Evolutionary conservation across 176 grass and related monocot genomes (phyloP).

Genomic region (Oropetium thomaeum): DNA sequence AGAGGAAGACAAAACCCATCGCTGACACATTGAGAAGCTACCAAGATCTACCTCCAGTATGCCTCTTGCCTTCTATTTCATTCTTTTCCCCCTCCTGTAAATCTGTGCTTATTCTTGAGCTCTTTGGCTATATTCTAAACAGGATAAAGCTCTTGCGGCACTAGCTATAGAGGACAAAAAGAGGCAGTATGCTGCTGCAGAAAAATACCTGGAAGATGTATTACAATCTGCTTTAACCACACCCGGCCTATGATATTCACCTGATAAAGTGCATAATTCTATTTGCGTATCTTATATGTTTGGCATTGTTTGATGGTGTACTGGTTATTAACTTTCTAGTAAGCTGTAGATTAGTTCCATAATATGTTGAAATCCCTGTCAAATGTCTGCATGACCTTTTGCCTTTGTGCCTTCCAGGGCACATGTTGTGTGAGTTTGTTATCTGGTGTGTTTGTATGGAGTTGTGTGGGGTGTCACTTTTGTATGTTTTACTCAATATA

Average conservation of each 20-base stretch:
- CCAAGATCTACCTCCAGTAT: slow-evolving; percentile 95
- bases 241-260: slow-evolving; percentile 51
- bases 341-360: slow-evolving; percentile 18
- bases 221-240: slow-evolving; percentile 80
- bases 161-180: slow-evolving; percentile 98
- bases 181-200: slow-evolving; percentile 90
- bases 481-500: too few species aligned
- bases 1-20: slow-evolving; percentile 96
- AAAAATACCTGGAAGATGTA: slow-evolving; percentile 98
- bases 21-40: slow-evolving; percentile 95
- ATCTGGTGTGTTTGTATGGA: not conserved
- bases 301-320: slow-evolving; percentile 24
- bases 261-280: slow-evolving; percentile 24
- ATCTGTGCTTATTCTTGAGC: slow-evolving; percentile 15
- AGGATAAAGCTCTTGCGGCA: slow-evolving; percentile 98
- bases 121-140: slow-evolving; percentile 35
- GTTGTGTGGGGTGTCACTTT: too few species aligned
- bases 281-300: slow-evolving; percentile 27
- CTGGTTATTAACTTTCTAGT: slow-evolving; percentile 17
- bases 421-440: not conserved
- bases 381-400: not conserved
- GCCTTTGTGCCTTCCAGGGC: not conserved
- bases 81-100: not conserved
- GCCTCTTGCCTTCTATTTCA: slow-evolving; percentile 27
- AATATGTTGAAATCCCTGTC: slow-evolving; percentile 20